Conservation (phyloP, 305 asterid species). For the Fraxinus velutina region DNA sequence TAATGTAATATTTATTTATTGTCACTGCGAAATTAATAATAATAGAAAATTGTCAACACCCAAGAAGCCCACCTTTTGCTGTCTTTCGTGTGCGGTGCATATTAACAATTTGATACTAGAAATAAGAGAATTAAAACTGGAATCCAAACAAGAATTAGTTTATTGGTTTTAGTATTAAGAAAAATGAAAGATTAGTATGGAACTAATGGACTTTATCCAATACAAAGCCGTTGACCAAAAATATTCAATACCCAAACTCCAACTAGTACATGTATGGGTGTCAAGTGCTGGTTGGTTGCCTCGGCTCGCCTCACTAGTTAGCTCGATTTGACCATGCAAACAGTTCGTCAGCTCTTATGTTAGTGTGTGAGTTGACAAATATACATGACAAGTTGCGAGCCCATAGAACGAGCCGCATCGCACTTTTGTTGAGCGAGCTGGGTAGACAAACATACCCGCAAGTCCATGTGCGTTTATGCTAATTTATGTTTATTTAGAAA, state of each 20-base stretch:
- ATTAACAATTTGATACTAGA: neutral
- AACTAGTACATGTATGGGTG: constrained; percentile 4
- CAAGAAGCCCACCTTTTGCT: neutral
- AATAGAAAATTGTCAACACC: neutral
- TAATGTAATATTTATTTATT: neutral
- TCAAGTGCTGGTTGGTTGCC: neutral
- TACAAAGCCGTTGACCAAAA: neutral
- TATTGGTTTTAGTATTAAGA: neutral
- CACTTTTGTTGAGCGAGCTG: neutral
- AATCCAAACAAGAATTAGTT: neutral
- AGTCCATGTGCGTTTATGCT: neutral
- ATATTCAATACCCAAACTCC: neutral
- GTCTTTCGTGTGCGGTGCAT: neutral
- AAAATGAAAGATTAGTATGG: neutral
- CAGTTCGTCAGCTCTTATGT: neutral
- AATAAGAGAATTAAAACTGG: neutral
- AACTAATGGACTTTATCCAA: neutral
- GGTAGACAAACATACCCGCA: neutral
- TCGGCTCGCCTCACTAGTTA: neutral
- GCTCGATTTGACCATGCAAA: neutral
- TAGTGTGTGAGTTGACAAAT: neutral
- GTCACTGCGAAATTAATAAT: neutral
- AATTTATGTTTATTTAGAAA: neutral
- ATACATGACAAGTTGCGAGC: neutral
- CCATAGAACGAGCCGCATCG: neutral